Evolutionary conservation across 2,329 filamentous ascomycete species (phyloP).

Genomic region (Sporothrix pseudoabietina): DNA sequence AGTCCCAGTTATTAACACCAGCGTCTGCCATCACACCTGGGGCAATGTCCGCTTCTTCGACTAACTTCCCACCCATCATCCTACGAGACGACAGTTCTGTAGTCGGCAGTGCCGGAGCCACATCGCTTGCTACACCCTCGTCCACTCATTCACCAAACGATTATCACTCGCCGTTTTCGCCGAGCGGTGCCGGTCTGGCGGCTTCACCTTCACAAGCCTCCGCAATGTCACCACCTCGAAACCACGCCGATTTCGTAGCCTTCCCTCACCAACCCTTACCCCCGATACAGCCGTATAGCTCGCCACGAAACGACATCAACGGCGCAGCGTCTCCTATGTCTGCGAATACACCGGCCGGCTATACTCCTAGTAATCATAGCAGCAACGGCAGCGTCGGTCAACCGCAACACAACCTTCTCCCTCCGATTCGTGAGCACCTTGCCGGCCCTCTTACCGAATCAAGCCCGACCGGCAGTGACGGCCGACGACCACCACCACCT

Average conservation of each 20-base stretch:
- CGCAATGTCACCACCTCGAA: not conserved
- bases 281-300: slow-evolving; percentile 43
- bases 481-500: not conserved
- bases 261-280: slow-evolving; percentile 36
- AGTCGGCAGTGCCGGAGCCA: not conserved
- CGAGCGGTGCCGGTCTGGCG: not conserved
- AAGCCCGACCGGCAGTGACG: slow-evolving; percentile 9
- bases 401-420: not conserved
- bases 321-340: slow-evolving; percentile 34
- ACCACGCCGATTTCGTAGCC: not conserved
- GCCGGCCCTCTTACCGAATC: not conserved
- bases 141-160: slow-evolving; percentile 26
- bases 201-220: slow-evolving; percentile 11
- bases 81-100: slow-evolving; percentile 7
- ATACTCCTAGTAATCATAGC: not conserved
- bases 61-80: not conserved
- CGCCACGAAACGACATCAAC: slow-evolving; percentile 46
- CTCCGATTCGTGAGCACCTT: slow-evolving; percentile 18
- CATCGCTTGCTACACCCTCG: slow-evolving; percentile 20
- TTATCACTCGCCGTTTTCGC: slow-evolving; percentile 7
- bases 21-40: slow-evolving; percentile 22
- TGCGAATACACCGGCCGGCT: not conserved
- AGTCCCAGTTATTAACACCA: slow-evolving; percentile 27
- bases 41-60: not conserved
- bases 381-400: not conserved